Conservation (phyloP, 2,329 filamentous ascomycete genomes). For the Zasmidium cellare region DNA sequence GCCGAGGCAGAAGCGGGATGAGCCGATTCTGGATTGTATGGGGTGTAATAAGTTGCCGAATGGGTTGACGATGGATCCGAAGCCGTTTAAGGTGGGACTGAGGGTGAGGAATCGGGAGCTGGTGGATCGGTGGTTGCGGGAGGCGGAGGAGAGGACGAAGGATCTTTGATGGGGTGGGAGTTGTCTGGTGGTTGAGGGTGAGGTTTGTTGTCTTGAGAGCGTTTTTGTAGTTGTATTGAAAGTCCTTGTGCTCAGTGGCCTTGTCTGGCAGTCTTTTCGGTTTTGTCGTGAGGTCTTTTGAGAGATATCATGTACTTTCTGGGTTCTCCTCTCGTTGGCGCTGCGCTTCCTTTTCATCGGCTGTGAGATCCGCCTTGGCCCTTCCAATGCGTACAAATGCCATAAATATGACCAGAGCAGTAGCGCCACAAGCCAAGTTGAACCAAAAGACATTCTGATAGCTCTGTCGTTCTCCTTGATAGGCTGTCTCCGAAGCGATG, state of each 20-base stretch:
- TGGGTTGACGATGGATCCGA: slow-evolving; percentile 51
- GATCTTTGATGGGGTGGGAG: slow-evolving; percentile 13
- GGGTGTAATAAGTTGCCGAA: slow-evolving; percentile 50
- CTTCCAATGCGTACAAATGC: slow-evolving; percentile 56
- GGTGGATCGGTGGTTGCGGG: slow-evolving; percentile 48
- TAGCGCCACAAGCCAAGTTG: slow-evolving; percentile 56
- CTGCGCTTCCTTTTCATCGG: slow-evolving; percentile 51
- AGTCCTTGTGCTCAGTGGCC: too few species aligned
- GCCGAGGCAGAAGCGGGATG: slow-evolving; percentile 41
- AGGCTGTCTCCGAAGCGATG: slow-evolving; percentile 49
- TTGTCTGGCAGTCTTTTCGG: too few species aligned
- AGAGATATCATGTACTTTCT: not conserved
- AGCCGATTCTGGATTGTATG: slow-evolving; percentile 46
- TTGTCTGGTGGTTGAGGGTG: too few species aligned
- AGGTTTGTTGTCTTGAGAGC: too few species aligned
- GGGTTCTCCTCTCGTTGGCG: slow-evolving; percentile 1
- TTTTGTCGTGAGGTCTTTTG: too few species aligned
- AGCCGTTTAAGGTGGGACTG: slow-evolving; percentile 52
- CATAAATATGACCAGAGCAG: slow-evolving; percentile 55
- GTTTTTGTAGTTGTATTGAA: too few species aligned
- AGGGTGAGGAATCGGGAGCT: slow-evolving; percentile 42
- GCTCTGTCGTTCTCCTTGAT: slow-evolving; percentile 48
- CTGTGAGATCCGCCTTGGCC: slow-evolving; percentile 59
- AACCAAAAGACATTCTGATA: slow-evolving; percentile 70
- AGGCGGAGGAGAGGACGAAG: slow-evolving; percentile 47